Percentiles rank a stretch among this genome's conserved stretches.
phyloP scores from a whole-genome alignment of 352 stramenopile species.

The Phytophthora palmivora region DNA sequence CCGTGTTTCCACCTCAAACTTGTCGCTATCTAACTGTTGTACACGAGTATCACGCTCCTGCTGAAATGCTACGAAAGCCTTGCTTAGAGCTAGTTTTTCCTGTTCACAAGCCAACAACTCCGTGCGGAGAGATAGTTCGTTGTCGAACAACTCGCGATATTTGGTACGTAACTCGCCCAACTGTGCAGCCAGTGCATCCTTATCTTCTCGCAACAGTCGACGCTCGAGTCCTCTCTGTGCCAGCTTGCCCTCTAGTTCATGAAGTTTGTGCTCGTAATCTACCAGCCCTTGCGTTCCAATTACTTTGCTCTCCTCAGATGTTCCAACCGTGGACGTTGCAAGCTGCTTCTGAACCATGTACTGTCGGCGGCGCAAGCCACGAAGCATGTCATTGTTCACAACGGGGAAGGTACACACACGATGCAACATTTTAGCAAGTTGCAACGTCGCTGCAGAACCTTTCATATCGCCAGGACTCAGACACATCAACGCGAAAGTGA shows the following conservation, averaged over 20 bases:
- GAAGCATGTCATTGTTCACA: constrained; percentile 65
- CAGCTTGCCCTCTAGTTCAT: constrained; percentile 53
- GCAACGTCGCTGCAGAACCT: constrained; percentile 48
- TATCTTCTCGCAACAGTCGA: constrained; percentile 55
- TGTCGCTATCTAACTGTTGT: constrained; percentile 62
- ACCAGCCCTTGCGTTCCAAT: constrained; percentile 10
- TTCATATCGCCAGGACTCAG: constrained; percentile 46
- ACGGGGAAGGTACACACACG: constrained; percentile 53
- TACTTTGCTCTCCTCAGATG: not conserved
- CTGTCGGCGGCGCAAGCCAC: constrained; percentile 46
- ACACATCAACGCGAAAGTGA: constrained; percentile 55
- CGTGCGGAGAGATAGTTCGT: constrained; percentile 61
- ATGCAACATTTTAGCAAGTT: constrained; percentile 42
- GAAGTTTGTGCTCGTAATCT: constrained; percentile 34
- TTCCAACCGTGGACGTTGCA: not conserved
- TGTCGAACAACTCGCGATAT: constrained; percentile 70
- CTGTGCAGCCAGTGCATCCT: constrained; percentile 45
- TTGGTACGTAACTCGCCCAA: constrained; percentile 60
- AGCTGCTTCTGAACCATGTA: constrained; percentile 20
- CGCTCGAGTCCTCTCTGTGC: constrained; percentile 50
- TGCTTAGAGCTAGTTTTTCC: constrained; percentile 72
- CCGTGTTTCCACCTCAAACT: constrained; percentile 70
- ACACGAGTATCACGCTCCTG: constrained; percentile 49
- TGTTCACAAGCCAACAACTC: constrained; percentile 70
- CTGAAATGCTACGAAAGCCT: constrained; percentile 74